Base-by-base conservation (phyloP, 257 asterid genomes). In the Henckelia pumila region DNA sequence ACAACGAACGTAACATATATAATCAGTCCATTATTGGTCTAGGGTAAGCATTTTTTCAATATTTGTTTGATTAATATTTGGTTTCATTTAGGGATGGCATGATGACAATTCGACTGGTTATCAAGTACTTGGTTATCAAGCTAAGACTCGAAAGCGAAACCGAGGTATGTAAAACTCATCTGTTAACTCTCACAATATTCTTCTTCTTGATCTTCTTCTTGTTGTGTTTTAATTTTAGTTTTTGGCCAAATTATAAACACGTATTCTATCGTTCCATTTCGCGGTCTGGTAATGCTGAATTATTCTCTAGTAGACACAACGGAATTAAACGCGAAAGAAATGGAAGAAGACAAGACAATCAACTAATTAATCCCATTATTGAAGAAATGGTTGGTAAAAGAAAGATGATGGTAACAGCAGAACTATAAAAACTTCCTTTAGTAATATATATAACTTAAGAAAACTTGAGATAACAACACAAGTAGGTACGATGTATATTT, bases 111-210 rank as follows among this genome's bases (percentile, higher is more conserved):
- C 82, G 91, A 66, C 66, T 94, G 68, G 97, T 94, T 24, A 80
- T 82, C 49, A 94, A 88, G 85, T 94, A 91, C 77, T 81, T 94
- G 78, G 96, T 78, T 67, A 88, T 79, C 67, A 94, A 94, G 85
- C 95, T 94, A 28, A 84, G 81, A 61, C 80, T 91, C 82, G 92
- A 85, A 73, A 80, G 77, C 61, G 99, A 94, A 80, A 90, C 97
- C 56, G 95, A 94, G 99, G 99, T 91, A 90, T 55, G 88, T 28
- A 16, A 0, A 0, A 53, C 10, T 8, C 10, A 32, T 66, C 30
- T 63, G 21, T 47, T 28, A 28, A 2, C 30, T 4, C 6, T 28
- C 3, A 28, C 5, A 28, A 5, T 3, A 28, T 28, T 28, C 5
- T 28, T 28, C 30, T 6, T 28, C 30, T 28, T n/a, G n/a, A n/a